Percentiles rank a stretch among this genome's conserved stretches.
Evolutionary conservation across 768 basidiomycete species (phyloP).

Genomic region (Suillus luteus): DNA sequence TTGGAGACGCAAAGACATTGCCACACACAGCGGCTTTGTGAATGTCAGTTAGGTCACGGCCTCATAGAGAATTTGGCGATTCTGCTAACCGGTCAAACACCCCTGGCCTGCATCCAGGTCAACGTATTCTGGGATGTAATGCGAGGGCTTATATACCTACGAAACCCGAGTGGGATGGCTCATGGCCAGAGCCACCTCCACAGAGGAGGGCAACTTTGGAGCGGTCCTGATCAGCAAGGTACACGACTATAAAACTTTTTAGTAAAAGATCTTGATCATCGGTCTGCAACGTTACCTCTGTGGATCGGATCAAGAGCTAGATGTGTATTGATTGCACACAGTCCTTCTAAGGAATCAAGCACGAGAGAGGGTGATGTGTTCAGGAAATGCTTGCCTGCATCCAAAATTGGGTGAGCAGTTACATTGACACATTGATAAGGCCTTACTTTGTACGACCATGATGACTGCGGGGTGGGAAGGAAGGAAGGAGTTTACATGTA

Average conservation of each 20-base stretch:
- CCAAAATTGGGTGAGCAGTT: background rate
- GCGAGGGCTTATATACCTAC: slow-evolving; percentile 58
- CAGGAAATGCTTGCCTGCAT: slow-evolving; percentile 69
- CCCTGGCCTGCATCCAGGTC: slow-evolving; percentile 56
- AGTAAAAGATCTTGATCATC: slow-evolving; percentile 10
- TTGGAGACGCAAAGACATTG: slow-evolving; percentile 89
- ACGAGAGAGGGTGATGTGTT: slow-evolving; percentile 74
- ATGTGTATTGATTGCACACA: slow-evolving; percentile 70
- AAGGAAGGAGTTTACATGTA: background rate
- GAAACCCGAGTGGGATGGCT: slow-evolving; percentile 87
- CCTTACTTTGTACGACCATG: slow-evolving; percentile 24
- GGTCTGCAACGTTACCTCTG: slow-evolving; percentile 52
- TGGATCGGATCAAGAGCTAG: slow-evolving; percentile 69
- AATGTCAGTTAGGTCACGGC: slow-evolving; percentile 6
- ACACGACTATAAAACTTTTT: slow-evolving; percentile 51
- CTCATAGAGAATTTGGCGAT: background rate
- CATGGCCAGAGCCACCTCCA: slow-evolving; percentile 88
- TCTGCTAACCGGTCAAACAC: slow-evolving; percentile 63
- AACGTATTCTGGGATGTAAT: background rate
- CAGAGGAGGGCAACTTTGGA: slow-evolving; percentile 77
- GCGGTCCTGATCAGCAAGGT: slow-evolving; percentile 54
- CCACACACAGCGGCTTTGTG: slow-evolving; percentile 79
- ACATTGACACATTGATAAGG: background rate
- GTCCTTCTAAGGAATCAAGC: slow-evolving; percentile 73
- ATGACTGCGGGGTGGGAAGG: slow-evolving; percentile 5